phyloP scores from a whole-genome alignment of 345 rosid genomes.

The Clausena lansium region DNA sequence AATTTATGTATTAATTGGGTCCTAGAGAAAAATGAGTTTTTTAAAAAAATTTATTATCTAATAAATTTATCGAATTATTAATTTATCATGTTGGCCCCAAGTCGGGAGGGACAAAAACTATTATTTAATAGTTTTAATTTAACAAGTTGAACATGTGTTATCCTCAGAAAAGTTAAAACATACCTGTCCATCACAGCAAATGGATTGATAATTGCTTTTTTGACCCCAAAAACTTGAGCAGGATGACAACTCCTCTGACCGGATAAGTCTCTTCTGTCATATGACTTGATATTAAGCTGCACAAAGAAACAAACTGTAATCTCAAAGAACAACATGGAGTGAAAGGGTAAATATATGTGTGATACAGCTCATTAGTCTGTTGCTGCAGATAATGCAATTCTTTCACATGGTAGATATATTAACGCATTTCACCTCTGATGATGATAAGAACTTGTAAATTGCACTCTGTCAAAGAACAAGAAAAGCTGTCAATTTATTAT shows the following conservation, averaged over 20 bases:
- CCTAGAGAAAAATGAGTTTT: too few relatives aligned
- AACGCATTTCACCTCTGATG: slow-evolving; percentile 51
- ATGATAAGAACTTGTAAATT: slow-evolving; percentile 68
- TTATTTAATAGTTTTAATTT: too few relatives aligned
- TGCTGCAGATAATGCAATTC: background rate
- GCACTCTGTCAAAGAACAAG: slow-evolving; percentile 57
- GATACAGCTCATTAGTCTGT: background rate
- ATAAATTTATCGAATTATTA: too few relatives aligned
- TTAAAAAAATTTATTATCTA: too few relatives aligned
- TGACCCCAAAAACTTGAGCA: slow-evolving; percentile 48
- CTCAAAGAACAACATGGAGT: slow-evolving; percentile 2
- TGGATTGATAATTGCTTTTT: slow-evolving; percentile 31
- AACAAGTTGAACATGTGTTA: background rate
- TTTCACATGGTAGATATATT: background rate
- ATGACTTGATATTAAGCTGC: slow-evolving; percentile 62
- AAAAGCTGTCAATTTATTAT: background rate
- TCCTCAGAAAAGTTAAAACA: background rate
- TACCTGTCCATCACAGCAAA: slow-evolving; percentile 44
- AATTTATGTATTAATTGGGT: too few relatives aligned
- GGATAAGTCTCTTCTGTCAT: slow-evolving; percentile 62
- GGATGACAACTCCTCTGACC: slow-evolving; percentile 76
- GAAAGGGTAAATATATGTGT: background rate
- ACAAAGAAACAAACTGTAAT: slow-evolving; percentile 17
- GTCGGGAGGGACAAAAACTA: too few relatives aligned
- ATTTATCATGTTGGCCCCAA: too few relatives aligned